phyloP scores from a whole-genome alignment of 352 stramenopile genomes.

The Phytophthora niederhauseri region DNA sequence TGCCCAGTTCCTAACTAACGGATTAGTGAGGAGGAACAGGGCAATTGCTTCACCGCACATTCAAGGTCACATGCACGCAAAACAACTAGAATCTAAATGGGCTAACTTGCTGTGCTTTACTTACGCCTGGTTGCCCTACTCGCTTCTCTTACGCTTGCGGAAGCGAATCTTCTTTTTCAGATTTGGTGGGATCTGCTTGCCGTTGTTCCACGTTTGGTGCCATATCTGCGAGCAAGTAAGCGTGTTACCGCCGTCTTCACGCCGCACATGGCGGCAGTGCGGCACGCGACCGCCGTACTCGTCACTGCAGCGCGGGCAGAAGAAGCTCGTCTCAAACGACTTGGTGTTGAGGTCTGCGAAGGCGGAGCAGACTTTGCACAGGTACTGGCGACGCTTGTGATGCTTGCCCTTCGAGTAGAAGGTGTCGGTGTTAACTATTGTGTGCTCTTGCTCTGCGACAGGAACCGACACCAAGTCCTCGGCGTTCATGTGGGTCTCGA shows the following conservation, averaged over 20 bases:
- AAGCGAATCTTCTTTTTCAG: constrained; percentile 12
- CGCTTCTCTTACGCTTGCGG: constrained; percentile 4
- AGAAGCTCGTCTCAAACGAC: constrained; percentile 15
- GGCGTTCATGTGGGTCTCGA: constrained; percentile 3
- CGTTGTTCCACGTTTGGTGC: constrained; percentile 2
- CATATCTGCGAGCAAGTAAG: constrained; percentile 15
- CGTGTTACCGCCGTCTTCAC: constrained; percentile 4
- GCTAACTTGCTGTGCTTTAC: too few relatives aligned
- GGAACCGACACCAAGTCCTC: constrained; percentile 3
- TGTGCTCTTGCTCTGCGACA: neutral
- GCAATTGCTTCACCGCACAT: neutral
- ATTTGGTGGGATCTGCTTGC: neutral
- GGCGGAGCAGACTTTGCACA: constrained; percentile 19
- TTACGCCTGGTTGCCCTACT: neutral
- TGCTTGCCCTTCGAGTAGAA: neutral
- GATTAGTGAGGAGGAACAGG: neutral
- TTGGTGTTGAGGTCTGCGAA: neutral
- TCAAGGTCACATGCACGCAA: too few relatives aligned
- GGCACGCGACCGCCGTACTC: neutral
- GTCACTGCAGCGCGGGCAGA: constrained; percentile 7
- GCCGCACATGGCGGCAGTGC: constrained; percentile 7
- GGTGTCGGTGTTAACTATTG: neutral
- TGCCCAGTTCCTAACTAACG: neutral
- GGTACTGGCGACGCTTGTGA: constrained; percentile 8
- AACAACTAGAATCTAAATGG: too few relatives aligned